Evolutionary conservation across 2,329 filamentous ascomycete genomes (phyloP).

Genomic region (Periconia macrospinosa): DNA sequence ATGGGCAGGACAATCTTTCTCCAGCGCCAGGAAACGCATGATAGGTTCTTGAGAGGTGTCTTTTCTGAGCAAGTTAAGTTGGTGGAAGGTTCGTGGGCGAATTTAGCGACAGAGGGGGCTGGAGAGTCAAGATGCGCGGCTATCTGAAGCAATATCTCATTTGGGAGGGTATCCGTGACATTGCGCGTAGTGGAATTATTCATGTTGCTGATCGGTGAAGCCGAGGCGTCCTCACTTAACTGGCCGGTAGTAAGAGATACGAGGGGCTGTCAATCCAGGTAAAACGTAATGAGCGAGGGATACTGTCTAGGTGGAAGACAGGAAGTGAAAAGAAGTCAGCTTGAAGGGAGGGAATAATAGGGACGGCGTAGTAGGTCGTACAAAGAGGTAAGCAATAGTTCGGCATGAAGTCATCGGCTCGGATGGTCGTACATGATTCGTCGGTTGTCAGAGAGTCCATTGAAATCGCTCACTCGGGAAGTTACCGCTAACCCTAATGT

Average conservation of each 20-base stretch:
- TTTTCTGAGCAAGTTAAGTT: slow-evolving; percentile 24
- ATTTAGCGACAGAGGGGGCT: slow-evolving; percentile 36
- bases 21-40: slow-evolving; percentile 35
- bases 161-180: slow-evolving; percentile 24
- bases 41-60: slow-evolving; percentile 33
- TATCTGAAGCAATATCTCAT: slow-evolving; percentile 41
- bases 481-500: too few species aligned
- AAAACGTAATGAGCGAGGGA: too few species aligned
- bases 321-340: neutral
- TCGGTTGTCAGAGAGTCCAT: neutral
- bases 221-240: too few species aligned
- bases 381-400: neutral
- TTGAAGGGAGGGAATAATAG: too few species aligned
- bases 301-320: neutral
- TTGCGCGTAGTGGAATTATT: neutral
- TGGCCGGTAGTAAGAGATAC: too few species aligned
- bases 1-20: slow-evolving; percentile 34
- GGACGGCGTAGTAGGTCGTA: neutral
- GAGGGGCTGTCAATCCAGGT: too few species aligned
- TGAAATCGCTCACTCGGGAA: too few species aligned
- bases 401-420: neutral
- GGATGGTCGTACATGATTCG: neutral
- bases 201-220: neutral
- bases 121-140: slow-evolving; percentile 30
- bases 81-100: slow-evolving; percentile 34